Conservation (phyloP, 257 asterid genomes). For the Jasminum sambac region DNA sequence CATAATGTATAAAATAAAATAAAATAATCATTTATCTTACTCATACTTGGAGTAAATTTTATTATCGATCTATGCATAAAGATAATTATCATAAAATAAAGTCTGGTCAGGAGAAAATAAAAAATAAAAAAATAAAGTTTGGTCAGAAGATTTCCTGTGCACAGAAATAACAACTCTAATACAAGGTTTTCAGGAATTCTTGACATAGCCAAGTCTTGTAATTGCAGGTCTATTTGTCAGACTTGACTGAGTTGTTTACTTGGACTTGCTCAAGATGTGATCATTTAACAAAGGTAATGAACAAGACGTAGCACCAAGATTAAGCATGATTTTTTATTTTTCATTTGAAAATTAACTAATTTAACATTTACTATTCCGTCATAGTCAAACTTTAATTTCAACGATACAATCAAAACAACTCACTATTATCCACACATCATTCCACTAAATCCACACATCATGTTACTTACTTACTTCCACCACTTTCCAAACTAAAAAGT, state of each 20-base stretch:
- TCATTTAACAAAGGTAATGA: slow-evolving; percentile 67
- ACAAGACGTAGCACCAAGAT: not conserved
- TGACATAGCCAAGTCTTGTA: slow-evolving; percentile 13
- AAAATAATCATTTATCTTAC: not conserved
- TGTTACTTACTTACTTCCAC: too few species aligned
- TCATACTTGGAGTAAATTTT: slow-evolving; percentile 17
- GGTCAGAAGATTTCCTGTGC: not conserved
- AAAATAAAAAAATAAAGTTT: too few species aligned
- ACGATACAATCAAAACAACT: too few species aligned
- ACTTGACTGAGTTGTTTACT: slow-evolving; percentile 73
- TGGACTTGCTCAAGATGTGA: slow-evolving; percentile 98
- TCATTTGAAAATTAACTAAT: too few species aligned
- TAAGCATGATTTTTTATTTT: not conserved
- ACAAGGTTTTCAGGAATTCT: slow-evolving; percentile 12
- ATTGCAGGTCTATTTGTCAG: slow-evolving; percentile 87
- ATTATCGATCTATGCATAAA: not conserved
- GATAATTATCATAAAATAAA: slow-evolving; percentile 1
- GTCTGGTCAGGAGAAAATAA: not conserved
- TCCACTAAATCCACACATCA: too few species aligned
- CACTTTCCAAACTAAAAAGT: too few species aligned
- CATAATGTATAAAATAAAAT: not conserved
- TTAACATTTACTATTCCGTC: too few species aligned
- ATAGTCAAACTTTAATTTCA: too few species aligned
- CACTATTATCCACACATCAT: too few species aligned
- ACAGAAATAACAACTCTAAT: not conserved